Percentiles rank a stretch among this genome's conserved stretches.
phyloP scores from a whole-genome alignment of 169 alveolate species.

The Fabrea salina region DNA sequence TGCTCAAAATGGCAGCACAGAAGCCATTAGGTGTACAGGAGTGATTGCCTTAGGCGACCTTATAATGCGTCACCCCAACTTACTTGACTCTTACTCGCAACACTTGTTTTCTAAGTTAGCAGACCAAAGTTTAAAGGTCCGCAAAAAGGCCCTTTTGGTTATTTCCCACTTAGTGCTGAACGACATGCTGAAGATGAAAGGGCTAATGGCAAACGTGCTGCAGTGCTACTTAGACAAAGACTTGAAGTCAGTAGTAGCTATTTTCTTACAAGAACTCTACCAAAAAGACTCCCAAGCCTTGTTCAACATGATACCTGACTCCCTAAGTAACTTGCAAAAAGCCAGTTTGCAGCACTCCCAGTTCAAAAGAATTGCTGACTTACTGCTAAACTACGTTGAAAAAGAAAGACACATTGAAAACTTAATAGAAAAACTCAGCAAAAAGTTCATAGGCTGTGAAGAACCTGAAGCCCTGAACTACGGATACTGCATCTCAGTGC shows the following conservation, averaged over 20 bases:
- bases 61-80: slow-evolving; percentile 68
- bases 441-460: slow-evolving; percentile 10
- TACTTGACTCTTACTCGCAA: slow-evolving; percentile 43
- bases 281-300: slow-evolving; percentile 60
- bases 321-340: slow-evolving; percentile 50
- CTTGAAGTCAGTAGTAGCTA: slow-evolving; percentile 53
- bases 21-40: slow-evolving; percentile 58
- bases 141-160: slow-evolving; percentile 67
- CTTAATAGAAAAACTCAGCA: slow-evolving; percentile 42
- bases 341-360: slow-evolving; percentile 17
- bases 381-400: slow-evolving; percentile 53
- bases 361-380: slow-evolving; percentile 58
- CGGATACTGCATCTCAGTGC: neutral
- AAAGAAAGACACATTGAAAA: slow-evolving; percentile 71
- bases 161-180: slow-evolving; percentile 73
- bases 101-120: slow-evolving; percentile 51
- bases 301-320: slow-evolving; percentile 72
- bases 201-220: slow-evolving; percentile 69
- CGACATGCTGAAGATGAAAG: slow-evolving; percentile 74
- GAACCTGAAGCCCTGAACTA: neutral
- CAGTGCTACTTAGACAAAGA: slow-evolving; percentile 51
- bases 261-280: slow-evolving; percentile 69
- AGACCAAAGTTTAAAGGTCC: slow-evolving; percentile 50
- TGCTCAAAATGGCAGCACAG: slow-evolving; percentile 44
- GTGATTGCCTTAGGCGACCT: slow-evolving; percentile 68